Evolutionary conservation across 1,139 yeast species (phyloP), one percentile per base, ranked within the genome.

Genomic region (Taphrina populina): DNA sequence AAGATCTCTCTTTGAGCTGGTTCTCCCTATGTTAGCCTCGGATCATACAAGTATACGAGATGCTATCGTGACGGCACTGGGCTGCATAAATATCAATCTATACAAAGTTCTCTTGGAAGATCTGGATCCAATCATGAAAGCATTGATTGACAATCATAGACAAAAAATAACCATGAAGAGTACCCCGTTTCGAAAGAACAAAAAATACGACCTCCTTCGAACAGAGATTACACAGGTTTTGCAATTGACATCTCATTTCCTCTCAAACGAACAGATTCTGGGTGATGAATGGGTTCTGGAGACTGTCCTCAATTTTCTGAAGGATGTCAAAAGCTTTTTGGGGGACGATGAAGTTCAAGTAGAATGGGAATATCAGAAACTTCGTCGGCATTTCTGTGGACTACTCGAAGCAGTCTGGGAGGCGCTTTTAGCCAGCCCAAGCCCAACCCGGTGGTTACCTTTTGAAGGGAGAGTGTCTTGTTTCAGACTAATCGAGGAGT

Each of bases 21-120:
- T 88, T 0, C 72, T 88, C 37, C 96, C 96, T 0, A 71, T 92
- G 30, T 71, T 94, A 52, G 83, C 80, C 33, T 82, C 88, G 0
- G 81, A 82, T 5, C 88, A 87, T 61, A 76, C 79, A 1, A 76
- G 82, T 64, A 80, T 92, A 4, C 76, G 88, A 59, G 96, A 90
- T 63, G 92, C 97, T 0, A 82, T 88, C 11, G 88, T 88, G 26
- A 74, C 83, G 0, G 97, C 97, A 0, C 70, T 94, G 57, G 84
- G 95, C 62, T 88, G 95, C 61, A 81, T 90, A 68, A 94, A 94
- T 68, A 82, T 90, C 60, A 92, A 92, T 67, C 87, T 92, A 19
- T 88, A 87, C 73, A 81, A 79, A 62, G 83, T 95, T 0, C 77
- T 92, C 57, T 71, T 92, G 45, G 96, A 90, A 63, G 84, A 85